Evolutionary conservation across 164 flowering plant species (phyloP).

Genomic region (Magnolia officinalis): DNA sequence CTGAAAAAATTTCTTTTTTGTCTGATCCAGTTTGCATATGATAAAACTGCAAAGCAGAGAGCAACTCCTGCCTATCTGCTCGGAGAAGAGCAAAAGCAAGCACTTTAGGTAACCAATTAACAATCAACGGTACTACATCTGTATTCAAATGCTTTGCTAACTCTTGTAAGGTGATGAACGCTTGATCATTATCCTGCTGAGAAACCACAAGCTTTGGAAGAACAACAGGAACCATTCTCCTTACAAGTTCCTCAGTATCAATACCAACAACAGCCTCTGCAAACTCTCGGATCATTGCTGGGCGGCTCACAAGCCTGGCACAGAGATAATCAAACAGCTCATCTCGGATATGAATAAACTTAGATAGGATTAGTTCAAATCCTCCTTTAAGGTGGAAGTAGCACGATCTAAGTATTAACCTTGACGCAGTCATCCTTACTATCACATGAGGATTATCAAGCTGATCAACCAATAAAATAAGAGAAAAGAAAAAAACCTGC

Average conservation of each 20-base stretch:
- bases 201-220: conserved; percentile 87
- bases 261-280: conserved; percentile 82
- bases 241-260: conserved; percentile 60
- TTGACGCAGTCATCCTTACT: conserved; percentile 71
- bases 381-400: conserved; percentile 71
- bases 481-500: conserved; percentile 63
- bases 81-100: conserved; percentile 87
- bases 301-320: conserved; percentile 55
- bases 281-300: conserved; percentile 75
- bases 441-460: conserved; percentile 70
- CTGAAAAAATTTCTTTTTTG: conserved; percentile 86
- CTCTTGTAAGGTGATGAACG: conserved; percentile 51
- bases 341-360: conserved; percentile 55
- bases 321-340: conserved; percentile 78
- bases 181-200: conserved; percentile 59
- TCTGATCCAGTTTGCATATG: conserved; percentile 77
- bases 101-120: conserved; percentile 89
- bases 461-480: conserved; percentile 79
- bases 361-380: conserved; percentile 51
- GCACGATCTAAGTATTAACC: conserved; percentile 64
- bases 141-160: conserved; percentile 65
- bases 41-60: conserved; percentile 79
- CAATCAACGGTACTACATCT: conserved; percentile 68
- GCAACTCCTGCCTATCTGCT: conserved; percentile 52
- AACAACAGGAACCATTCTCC: conserved; percentile 84